Conservation (phyloP, 2,329 filamentous ascomycete species). For the Phyllachora maydis region DNA sequence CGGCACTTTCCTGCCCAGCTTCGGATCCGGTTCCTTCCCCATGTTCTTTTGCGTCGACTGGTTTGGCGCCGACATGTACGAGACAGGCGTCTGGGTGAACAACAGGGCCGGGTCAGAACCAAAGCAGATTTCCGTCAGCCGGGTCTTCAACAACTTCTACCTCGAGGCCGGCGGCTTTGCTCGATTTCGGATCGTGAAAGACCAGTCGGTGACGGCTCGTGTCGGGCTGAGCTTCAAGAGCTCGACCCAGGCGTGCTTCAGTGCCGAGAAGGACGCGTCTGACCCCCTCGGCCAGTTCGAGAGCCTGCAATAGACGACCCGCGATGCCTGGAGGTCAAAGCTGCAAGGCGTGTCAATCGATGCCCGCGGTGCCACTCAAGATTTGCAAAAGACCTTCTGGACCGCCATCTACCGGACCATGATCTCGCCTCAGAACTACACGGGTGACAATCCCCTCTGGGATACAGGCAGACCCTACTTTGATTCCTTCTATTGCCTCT, state of each 20-base stretch:
- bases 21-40: slow-evolving; percentile 35
- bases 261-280: slow-evolving; percentile 40
- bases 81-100: slow-evolving; percentile 17
- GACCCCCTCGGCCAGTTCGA: slow-evolving; percentile 36
- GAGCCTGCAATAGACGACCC: slow-evolving; percentile 21
- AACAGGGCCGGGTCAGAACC: slow-evolving; percentile 16
- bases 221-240: slow-evolving; percentile 46
- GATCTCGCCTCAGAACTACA: slow-evolving; percentile 56
- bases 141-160: slow-evolving; percentile 20
- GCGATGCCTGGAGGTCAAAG: slow-evolving; percentile 35
- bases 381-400: slow-evolving; percentile 42
- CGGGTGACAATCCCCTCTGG: slow-evolving; percentile 52
- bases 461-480: slow-evolving; percentile 47
- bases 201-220: slow-evolving; percentile 31
- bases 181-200: slow-evolving; percentile 22
- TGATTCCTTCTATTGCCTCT: slow-evolving; percentile 57
- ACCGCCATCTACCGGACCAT: slow-evolving; percentile 51
- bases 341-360: slow-evolving; percentile 33
- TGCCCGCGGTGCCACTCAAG: slow-evolving; percentile 26
- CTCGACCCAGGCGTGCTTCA: slow-evolving; percentile 36
- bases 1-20: slow-evolving; percentile 37
- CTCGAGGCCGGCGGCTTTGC: slow-evolving; percentile 31
- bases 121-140: slow-evolving; percentile 14
- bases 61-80: slow-evolving; percentile 15
- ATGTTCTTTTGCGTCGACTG: slow-evolving; percentile 43